Base-by-base conservation (phyloP, 1,284 basidiomycete species). In the Cutaneotrichosporon sp. region DNA sequence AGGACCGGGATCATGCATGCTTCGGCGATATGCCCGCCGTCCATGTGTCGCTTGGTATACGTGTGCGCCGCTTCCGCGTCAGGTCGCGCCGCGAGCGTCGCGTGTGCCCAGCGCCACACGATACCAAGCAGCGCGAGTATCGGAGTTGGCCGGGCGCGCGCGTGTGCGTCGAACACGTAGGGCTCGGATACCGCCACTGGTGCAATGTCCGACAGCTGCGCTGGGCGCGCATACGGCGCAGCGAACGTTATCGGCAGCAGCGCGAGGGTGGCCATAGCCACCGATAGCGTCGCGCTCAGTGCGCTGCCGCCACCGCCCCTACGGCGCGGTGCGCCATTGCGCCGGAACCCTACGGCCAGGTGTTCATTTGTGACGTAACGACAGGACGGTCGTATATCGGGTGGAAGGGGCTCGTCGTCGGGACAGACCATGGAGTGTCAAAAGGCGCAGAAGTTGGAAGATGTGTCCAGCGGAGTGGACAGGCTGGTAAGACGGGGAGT, bases 1-100 rank as follows among this genome's bases (percentile, higher is more conserved):
- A 83, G 77, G 21, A 83, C 65, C 21, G 81, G 81, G 34, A 83
- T 81, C 61, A 77, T 82, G 61, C 66, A 83, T 66, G 64, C 70
- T 46, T 67, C 63, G 33, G 62, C 66, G 39, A 65, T 66, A 12
- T 59, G 56, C 8, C 49, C 41, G 15, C 44, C 51, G 37, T 45
- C 36, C 34, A 61, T 35, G 13, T 49, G 41, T 15, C 52, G 44
- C 34, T 51, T 49, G 9, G 26, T 22, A 14, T 37, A 17, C 4
- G 9, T 14, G 36, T 41, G 39, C 18, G 39, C 21, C 36, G 36
- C 36, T 8, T 35, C 9, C 8, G 8, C 34, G 34, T 35, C 9
- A 35, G 34, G 34, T 15, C 9, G 15, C 26, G 26, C 10, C 10
- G 26, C 26, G 5, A 10, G 26, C 26, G 26, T 30, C 26, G 26